Conservation (phyloP, 345 rosid species). For the Ceriops decandra region DNA sequence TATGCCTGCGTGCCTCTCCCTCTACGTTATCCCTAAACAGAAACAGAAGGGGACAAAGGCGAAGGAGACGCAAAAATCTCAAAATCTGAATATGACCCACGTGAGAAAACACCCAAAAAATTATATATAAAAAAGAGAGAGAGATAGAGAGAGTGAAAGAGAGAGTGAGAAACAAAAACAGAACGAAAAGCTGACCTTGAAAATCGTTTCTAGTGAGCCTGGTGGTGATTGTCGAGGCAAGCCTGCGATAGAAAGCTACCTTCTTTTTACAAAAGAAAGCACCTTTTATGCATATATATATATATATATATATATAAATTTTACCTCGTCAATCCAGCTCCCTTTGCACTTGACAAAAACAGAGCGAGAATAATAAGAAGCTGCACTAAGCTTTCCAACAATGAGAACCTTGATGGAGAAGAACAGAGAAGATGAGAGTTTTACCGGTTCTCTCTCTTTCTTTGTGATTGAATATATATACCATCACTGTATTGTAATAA, state of each 20-base stretch:
- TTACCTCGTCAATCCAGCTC: background rate
- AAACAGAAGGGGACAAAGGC: slow-evolving; percentile 21
- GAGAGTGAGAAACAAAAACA: no score
- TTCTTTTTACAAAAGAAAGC: background rate
- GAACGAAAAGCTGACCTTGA: slow-evolving; percentile 29
- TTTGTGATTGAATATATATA: no score
- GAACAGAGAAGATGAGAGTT: no score
- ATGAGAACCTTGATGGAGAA: background rate
- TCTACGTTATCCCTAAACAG: slow-evolving; percentile 12
- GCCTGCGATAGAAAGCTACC: slow-evolving; percentile 26
- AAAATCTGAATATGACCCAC: slow-evolving; percentile 19
- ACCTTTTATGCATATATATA: no score
- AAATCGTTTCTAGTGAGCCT: slow-evolving; percentile 15
- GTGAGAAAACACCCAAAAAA: slow-evolving; percentile 11
- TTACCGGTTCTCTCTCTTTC: no score
- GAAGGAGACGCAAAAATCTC: slow-evolving; percentile 14
- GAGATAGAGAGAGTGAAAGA: no score
- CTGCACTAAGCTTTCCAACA: slow-evolving; percentile 2
- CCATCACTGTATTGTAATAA: background rate
- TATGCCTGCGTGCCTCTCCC: slow-evolving; percentile 6
- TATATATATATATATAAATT: no score
- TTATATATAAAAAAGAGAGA: no score
- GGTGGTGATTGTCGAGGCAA: slow-evolving; percentile 31
- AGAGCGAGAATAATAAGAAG: background rate
- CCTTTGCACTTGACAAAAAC: background rate